A percentile compares a stretch with the other conserved stretches of the same genome.
Conservation (phyloP, 345 rosid species). For the Melaleuca quinquenervia region DNA sequence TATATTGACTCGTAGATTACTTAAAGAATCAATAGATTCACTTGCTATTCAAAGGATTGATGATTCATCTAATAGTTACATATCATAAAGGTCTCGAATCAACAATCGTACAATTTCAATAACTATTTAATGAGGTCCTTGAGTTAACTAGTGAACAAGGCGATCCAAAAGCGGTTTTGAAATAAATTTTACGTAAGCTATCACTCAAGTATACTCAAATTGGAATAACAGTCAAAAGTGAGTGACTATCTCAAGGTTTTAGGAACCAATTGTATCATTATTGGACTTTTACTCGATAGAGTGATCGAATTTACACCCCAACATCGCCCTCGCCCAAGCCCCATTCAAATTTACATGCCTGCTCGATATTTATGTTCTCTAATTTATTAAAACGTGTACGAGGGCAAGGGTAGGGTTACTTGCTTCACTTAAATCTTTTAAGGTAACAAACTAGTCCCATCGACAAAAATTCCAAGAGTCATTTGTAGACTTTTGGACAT, state of each 20-base stretch:
- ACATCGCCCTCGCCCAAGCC: no score
- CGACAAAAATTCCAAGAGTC: background rate
- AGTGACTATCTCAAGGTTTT: background rate
- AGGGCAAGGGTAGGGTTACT: background rate
- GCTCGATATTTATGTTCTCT: background rate
- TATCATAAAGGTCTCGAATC: background rate
- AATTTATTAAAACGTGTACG: background rate
- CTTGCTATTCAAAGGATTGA: accelerated
- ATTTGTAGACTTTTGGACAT: background rate
- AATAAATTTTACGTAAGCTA: background rate
- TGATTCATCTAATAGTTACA: background rate
- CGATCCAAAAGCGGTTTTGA: background rate
- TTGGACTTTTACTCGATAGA: background rate
- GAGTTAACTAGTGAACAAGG: background rate
- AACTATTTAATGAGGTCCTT: background rate
- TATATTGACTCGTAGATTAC: no score
- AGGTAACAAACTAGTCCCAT: background rate
- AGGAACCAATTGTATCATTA: background rate
- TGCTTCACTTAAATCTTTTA: background rate
- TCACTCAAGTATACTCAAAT: background rate
- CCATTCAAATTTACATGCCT: background rate
- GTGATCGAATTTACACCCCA: background rate
- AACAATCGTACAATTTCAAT: background rate
- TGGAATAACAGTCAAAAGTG: background rate
- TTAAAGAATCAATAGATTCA: background rate